Evolutionary conservation across 2,329 filamentous ascomycete genomes (phyloP), one percentile per base, ranked within the genome.

Genomic region (Curvularia sp.): DNA sequence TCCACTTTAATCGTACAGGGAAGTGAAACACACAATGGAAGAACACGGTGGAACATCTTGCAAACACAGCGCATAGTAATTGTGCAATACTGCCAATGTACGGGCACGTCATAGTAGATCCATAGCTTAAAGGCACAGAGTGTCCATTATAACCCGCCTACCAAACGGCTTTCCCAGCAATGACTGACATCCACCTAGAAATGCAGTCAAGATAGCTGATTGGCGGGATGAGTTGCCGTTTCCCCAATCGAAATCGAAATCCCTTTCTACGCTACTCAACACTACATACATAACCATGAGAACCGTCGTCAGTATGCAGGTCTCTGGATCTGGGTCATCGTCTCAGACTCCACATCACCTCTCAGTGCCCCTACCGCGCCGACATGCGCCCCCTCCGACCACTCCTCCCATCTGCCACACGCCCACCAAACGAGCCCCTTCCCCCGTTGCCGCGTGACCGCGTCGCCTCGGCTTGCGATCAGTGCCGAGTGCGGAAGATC

Each of bases 401-500:
- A 30, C 49, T 60, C 27, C 54, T 57, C n/a, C 58, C 58, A 1
- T 49, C 58, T 8, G 34, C 49, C 25, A 28, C 28, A 2, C 45
- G 58, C 7, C 54, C 49, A 36, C 46, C n/a, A 19, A 57, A 56
- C n/a, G 48, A 53, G 12, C 54, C 58, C 2, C 46, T 43, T 9
- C 42, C 55, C 15, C 36, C 38, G 5, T 13, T 28, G 30, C 55
- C 49, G 1, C 58, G 58, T 15, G 58, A 60, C 1, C 55, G 58
- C 19, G 32, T 60, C 42, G n/a, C 50, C 3, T 58, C 58, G 5
- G 58, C 58, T 2, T 60, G 58, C 55, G 55, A 60, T 1, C 49
- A 58, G 19, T 60, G 58, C 7, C 49, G 58, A 19, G 15, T n/a
- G 1, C 49, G 58, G 4, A 58, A 60, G n/a, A 58, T 53, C n/a